A percentile compares a stretch with the other conserved stretches of the same genome.
These are phyloP conservation scores for Solanum pennellii DNA, from an alignment of 257 asterid species.

Conservation along the genomic window DNA sequence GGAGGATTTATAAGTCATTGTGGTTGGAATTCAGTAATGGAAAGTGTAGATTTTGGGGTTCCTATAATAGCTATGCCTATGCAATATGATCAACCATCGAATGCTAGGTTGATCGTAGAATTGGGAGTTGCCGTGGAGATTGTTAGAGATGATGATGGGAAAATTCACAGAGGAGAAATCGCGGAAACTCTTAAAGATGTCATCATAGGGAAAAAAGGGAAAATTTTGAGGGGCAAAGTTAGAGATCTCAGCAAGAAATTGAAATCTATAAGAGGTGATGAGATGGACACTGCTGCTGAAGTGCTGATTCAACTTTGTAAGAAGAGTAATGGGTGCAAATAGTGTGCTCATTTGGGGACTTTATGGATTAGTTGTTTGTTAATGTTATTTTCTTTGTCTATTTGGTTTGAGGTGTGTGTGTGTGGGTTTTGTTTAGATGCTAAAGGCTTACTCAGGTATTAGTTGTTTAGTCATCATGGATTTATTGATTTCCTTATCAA, in stretches of 20 bases:
- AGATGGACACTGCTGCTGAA: constrained; percentile 9
- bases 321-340: background rate
- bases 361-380: no score
- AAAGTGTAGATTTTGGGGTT: constrained; percentile 15
- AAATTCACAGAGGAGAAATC: constrained; percentile 11
- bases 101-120: constrained; percentile 21
- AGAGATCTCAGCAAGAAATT: constrained; percentile 11
- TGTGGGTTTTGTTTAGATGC: no score
- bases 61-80: constrained; percentile 33
- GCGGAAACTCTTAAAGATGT: constrained; percentile 1
- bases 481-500: no score
- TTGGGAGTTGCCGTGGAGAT: constrained; percentile 25
- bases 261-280: constrained; percentile 7
- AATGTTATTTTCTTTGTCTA: no score
- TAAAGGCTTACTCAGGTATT: no score
- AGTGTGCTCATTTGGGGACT: background rate
- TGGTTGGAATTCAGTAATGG: constrained; percentile 25
- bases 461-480: no score
- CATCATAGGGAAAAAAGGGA: constrained; percentile 8
- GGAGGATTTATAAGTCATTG: constrained; percentile 36
- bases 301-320: constrained; percentile 5
- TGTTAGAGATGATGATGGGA: constrained; percentile 12
- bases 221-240: background rate
- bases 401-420: no score
- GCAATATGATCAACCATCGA: constrained; percentile 29